Conservation (phyloP, 345 rosid genomes). For the Rhodamnia rubescens region DNA sequence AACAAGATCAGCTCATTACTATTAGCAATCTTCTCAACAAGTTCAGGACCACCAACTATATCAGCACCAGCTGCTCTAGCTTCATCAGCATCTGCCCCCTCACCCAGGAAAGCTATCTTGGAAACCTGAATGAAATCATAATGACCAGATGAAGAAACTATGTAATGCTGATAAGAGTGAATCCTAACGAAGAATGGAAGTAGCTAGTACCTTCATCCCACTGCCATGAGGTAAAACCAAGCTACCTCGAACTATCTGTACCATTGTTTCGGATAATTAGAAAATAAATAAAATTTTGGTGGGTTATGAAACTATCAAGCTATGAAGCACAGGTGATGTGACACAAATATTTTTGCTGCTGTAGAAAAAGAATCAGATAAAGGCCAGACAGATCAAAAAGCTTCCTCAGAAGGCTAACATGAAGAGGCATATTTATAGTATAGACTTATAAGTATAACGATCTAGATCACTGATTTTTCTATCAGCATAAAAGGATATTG, state of each 20-base stretch:
- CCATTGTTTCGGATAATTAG: not conserved
- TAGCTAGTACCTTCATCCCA: conserved; percentile 51
- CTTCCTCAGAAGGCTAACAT: not conserved
- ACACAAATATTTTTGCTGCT: not conserved
- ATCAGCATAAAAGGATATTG: not conserved
- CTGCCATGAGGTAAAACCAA: conserved; percentile 79
- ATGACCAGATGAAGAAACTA: not conserved
- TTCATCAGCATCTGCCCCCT: conserved; percentile 92
- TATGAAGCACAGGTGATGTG: not conserved
- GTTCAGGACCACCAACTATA: conserved; percentile 82
- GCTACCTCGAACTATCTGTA: conserved; percentile 92
- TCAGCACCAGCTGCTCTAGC: conserved; percentile 97
- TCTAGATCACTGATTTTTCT: not conserved
- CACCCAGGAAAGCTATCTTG: conserved; percentile 84
- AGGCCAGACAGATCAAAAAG: not conserved
- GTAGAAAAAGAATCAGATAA: not conserved
- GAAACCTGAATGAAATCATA: conserved; percentile 45
- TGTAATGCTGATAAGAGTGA: not conserved
- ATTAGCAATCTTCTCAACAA: conserved; percentile 61
- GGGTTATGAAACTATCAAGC: not conserved
- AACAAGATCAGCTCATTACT: conserved; percentile 26
- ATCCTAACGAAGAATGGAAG: not conserved
- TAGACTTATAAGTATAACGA: not conserved
- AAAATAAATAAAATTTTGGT: not conserved
- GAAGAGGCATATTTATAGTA: not conserved